Conservation (phyloP, 192 early-diverging fungal species). For the Coemansia asiatica region DNA sequence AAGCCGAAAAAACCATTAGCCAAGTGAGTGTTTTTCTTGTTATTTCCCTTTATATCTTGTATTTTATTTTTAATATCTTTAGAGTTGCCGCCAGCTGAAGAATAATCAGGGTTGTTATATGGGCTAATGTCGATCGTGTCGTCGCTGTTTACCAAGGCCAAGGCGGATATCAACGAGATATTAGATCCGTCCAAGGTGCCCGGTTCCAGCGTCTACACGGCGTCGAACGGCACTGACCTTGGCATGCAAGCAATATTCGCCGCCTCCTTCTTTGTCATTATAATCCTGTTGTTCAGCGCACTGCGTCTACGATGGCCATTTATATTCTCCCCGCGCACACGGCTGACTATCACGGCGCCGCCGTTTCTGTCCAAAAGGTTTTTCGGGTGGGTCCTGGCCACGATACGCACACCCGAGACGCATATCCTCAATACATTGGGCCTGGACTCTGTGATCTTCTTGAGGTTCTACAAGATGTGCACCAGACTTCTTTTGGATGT, state of each 20-base stretch:
- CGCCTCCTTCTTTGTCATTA: constrained; percentile 34
- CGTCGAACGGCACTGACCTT: constrained; percentile 50
- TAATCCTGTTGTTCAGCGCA: constrained; percentile 38
- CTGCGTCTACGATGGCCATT: constrained; percentile 47
- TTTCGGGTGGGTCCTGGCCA: constrained; percentile 55
- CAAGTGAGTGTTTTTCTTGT: neutral
- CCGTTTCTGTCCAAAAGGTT: constrained; percentile 35
- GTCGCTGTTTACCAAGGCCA: constrained; percentile 5
- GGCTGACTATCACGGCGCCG: constrained; percentile 49
- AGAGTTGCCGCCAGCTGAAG: too few species aligned
- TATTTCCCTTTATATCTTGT: neutral
- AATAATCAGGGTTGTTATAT: too few species aligned
- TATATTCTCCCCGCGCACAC: constrained; percentile 53
- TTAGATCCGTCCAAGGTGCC: constrained; percentile 51
- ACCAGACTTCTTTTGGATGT: constrained; percentile 47
- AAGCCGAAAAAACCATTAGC: too few species aligned
- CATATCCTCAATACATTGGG: constrained; percentile 56
- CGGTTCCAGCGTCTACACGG: constrained; percentile 46
- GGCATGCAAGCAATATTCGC: constrained; percentile 54
- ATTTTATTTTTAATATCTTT: neutral
- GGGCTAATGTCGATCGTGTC: neutral
- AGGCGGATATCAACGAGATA: constrained; percentile 38
- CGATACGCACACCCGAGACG: constrained; percentile 52
- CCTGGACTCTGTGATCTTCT: constrained; percentile 52
- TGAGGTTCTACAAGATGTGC: constrained; percentile 57